Percentiles rank a stretch among this genome's conserved stretches.
Evolutionary conservation across 306 rosid genomes (phyloP).

Genomic region (Malus fusca): DNA sequence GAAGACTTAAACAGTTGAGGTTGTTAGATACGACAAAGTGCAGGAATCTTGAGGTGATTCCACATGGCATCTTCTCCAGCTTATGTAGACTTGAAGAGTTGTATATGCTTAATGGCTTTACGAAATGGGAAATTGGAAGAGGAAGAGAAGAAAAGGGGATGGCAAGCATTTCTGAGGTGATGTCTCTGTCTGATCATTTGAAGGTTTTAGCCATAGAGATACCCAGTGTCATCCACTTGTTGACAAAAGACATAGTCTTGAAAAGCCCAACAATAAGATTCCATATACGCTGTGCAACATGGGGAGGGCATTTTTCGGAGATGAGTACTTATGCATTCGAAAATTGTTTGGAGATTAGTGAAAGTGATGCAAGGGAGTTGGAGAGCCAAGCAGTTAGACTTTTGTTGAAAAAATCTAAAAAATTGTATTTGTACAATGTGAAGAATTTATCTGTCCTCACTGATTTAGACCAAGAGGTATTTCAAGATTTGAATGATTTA

Average conservation of each 20-base stretch:
- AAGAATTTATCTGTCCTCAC: not conserved
- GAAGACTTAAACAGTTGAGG: not conserved
- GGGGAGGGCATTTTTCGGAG: too few species aligned
- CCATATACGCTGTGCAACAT: accelerated
- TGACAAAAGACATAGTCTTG: not conserved
- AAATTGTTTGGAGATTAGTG: accelerated
- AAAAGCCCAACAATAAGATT: not conserved
- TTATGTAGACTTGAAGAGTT: not conserved
- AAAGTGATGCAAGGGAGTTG: not conserved
- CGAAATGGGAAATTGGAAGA: not conserved
- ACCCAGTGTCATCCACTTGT: not conserved
- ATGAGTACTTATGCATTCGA: not conserved
- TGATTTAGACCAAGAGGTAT: not conserved
- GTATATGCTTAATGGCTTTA: not conserved
- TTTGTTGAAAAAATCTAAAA: not conserved
- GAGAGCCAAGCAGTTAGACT: not conserved
- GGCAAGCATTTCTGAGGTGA: not conserved
- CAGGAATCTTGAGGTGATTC: accelerated
- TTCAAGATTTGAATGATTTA: not conserved
- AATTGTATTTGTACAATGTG: accelerated
- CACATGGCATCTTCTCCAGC: not conserved
- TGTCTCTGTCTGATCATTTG: not conserved
- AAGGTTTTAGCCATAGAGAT: not conserved
- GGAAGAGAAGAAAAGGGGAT: not conserved
- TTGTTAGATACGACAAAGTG: not conserved